These are phyloP conservation scores for Saprolegnia parasitica DNA, from an alignment of 352 stramenopile species.

Conservation along the genomic window DNA sequence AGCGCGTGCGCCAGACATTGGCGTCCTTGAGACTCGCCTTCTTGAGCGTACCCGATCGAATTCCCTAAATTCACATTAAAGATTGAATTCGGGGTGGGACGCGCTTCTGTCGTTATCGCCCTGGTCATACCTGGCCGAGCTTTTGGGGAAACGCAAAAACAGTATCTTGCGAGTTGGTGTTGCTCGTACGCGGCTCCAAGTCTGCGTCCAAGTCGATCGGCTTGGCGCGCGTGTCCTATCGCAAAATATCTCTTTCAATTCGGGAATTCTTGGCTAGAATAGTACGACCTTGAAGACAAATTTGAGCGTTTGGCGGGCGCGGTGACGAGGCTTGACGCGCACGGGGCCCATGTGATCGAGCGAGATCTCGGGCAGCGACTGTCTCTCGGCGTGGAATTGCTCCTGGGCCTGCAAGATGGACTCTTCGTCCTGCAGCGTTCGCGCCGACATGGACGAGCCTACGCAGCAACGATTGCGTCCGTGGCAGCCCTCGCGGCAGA, in stretches of 20 bases:
- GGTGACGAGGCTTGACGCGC: conserved; percentile 56
- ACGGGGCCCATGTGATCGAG: conserved; percentile 48
- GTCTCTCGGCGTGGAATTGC: conserved; percentile 42
- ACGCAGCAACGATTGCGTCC: conserved; percentile 9
- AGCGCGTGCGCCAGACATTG: conserved; percentile 77
- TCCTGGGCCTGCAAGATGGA: conserved; percentile 70
- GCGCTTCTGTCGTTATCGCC: too few relatives aligned
- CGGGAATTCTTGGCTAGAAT: neutral
- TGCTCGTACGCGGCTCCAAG: conserved; percentile 28
- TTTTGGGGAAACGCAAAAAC: conserved; percentile 62
- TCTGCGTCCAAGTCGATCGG: conserved; percentile 64
- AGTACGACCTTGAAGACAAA: conserved; percentile 79
- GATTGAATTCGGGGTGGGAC: neutral
- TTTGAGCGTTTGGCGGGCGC: conserved; percentile 57
- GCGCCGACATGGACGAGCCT: conserved; percentile 52
- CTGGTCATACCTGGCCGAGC: conserved; percentile 51
- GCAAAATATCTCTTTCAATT: neutral
- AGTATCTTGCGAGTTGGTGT: conserved; percentile 34
- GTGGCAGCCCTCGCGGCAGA: neutral
- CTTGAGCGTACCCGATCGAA: conserved; percentile 73
- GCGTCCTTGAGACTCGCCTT: conserved; percentile 74
- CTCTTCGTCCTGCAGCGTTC: conserved; percentile 74
- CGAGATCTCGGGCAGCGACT: conserved; percentile 39
- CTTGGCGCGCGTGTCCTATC: conserved; percentile 61
- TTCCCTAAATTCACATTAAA: conserved; percentile 37